Evolutionary conservation across 176 grass and related monocot genomes (phyloP).

Genomic region (Avena sativa): DNA sequence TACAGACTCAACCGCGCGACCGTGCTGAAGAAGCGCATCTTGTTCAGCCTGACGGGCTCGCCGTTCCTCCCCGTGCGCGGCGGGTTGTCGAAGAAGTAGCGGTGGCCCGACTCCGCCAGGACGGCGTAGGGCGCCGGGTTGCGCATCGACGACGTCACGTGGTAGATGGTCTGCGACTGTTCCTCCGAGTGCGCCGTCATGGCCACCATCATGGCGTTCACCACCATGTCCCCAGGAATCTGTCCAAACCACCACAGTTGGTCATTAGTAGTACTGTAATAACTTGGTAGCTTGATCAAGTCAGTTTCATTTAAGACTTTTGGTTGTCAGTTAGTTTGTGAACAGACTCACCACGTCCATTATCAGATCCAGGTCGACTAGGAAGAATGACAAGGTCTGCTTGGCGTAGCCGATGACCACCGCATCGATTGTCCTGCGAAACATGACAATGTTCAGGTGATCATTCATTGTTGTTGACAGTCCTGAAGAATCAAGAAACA

Average conservation of each 20-base stretch:
- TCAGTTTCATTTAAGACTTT: not conserved
- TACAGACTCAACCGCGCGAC: not conserved
- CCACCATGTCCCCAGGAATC: constrained; percentile 17
- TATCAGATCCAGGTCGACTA: not conserved
- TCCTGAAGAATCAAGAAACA: not conserved
- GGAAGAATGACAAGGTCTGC: constrained; percentile 42
- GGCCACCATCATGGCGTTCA: constrained; percentile 11
- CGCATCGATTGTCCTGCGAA: constrained; percentile 56
- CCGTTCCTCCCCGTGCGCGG: constrained; percentile 11
- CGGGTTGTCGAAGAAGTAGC: constrained; percentile 7
- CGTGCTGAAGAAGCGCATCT: constrained; percentile 24
- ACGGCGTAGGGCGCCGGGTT: constrained; percentile 4
- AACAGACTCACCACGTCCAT: constrained; percentile 2
- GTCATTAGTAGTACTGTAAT: not conserved
- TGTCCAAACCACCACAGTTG: not conserved
- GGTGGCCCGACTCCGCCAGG: not conserved
- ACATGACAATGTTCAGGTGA: not conserved
- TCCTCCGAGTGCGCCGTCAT: constrained; percentile 14
- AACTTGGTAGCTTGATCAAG: not conserved
- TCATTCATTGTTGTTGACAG: not conserved
- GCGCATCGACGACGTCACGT: constrained; percentile 1
- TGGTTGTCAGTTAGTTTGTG: not conserved
- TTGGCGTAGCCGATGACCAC: constrained; percentile 59
- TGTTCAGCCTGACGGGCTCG: not conserved
- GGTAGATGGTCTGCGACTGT: constrained; percentile 1